Base-by-base conservation (phyloP, 257 asterid species). In the Agastache rugosa region DNA sequence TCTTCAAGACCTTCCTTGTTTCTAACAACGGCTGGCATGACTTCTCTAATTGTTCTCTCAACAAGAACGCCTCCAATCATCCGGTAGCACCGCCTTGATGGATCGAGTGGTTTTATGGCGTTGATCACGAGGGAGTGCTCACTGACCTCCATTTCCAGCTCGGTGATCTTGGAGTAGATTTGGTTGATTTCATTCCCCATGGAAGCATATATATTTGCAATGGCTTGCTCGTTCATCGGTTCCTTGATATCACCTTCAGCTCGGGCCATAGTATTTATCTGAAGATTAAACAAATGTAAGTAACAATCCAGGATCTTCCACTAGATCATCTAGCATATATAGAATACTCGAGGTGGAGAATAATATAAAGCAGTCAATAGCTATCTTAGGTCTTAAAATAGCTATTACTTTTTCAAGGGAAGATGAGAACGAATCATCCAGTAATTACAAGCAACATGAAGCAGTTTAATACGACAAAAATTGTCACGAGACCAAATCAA, bases 11-110 rank as follows among this genome's bases (percentile, higher is more conserved):
- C 99, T 61, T 90, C 96, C 82, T 90, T 90, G 31, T 95, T 95
- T 51, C 96, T 86, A 66, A 85, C 88, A 70, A 95, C 97, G 29
- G 99, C 98, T 9, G 99, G 98, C 80, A 95, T 63, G 45, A 95
- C 96, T 79, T 95, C 98, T 58, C 78, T 83, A 15, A 95, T 86
- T 9, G 96, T 92, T 81, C 98, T 80, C 81, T 95, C 99, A 4
- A 95, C 98, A 14, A 95, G 98, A 25, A 95, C 99, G 0, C 98
- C 99, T 44, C 99, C 99, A 71, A 92, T 86, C 99, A 92, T 88
- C 20, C 98, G 89, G 86, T 87, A 92, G 90, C 99, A 95, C 74
- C 91, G 80, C 78, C 98, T 91, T n/a, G 91, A 86, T 54, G 92
- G 96, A 61, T 95, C 99, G 14, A 95, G 92, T 25, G 96, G 98